Evolutionary conservation across 1,284 basidiomycete genomes (phyloP).

Genomic region (Ustilago loliicola): DNA sequence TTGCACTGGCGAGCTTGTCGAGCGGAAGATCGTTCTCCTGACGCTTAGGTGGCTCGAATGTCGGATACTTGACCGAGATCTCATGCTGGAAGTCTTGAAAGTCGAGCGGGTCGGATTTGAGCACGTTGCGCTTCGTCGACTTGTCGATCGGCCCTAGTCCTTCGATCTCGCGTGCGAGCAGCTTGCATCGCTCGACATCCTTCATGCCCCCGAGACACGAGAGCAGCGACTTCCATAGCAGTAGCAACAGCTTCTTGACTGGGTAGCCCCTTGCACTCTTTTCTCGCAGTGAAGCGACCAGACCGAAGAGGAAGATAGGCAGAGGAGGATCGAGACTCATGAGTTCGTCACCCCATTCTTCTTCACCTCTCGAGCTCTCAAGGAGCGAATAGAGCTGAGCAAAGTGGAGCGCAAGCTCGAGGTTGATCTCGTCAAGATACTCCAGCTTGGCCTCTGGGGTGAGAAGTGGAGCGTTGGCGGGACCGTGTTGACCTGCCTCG

Average conservation of each 20-base stretch:
- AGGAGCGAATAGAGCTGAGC: constrained; percentile 70
- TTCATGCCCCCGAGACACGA: constrained; percentile 92
- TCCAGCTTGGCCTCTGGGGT: constrained; percentile 67
- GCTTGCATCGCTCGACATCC: constrained; percentile 86
- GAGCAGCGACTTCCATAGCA: constrained; percentile 94
- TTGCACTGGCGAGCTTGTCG: constrained; percentile 62
- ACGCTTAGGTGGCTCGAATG: constrained; percentile 72
- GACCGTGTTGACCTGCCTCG: constrained; percentile 37
- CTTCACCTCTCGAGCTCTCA: constrained; percentile 63
- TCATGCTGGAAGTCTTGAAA: constrained; percentile 66
- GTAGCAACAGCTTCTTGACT: constrained; percentile 80
- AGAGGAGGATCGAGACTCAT: constrained; percentile 87
- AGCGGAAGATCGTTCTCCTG: constrained; percentile 70
- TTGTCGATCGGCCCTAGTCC: constrained; percentile 70
- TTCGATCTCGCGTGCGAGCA: constrained; percentile 83
- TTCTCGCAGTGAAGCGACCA: constrained; percentile 89
- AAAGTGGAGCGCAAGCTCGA: constrained; percentile 67
- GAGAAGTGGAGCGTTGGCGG: constrained; percentile 51
- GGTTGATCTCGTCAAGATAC: constrained; percentile 68
- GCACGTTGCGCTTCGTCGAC: constrained; percentile 39
- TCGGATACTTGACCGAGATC: constrained; percentile 67
- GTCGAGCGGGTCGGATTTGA: constrained; percentile 65
- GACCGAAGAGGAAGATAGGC: constrained; percentile 89
- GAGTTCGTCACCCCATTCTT: constrained; percentile 64
- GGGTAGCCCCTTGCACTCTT: constrained; percentile 85